A percentile compares a stretch with the other conserved stretches of the same genome.
These are phyloP conservation scores for Ricinus communis DNA, from an alignment of 345 rosid species.

Conservation along the genomic window DNA sequence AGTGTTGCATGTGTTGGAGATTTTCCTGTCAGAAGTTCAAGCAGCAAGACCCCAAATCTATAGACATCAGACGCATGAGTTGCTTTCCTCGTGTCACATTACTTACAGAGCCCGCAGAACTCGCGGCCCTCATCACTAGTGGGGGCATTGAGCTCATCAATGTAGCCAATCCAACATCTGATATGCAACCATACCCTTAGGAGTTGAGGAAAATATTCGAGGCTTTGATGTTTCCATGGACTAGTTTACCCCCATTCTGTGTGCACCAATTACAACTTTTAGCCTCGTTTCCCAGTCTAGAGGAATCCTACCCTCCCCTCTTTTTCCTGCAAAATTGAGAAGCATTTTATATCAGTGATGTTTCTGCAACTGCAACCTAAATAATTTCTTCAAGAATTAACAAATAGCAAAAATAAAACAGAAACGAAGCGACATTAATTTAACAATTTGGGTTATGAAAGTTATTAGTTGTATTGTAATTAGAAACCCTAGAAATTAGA, in stretches of 20 bases:
- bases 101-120: conserved; percentile 33
- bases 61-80: conserved; percentile 34
- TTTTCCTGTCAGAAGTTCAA: conserved; percentile 38
- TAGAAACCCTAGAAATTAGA: no score
- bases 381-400: not conserved
- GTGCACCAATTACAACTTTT: conserved; percentile 28
- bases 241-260: conserved; percentile 27
- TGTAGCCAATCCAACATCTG: conserved; percentile 27
- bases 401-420: no score
- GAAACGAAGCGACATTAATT: no score
- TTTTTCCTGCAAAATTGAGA: conserved; percentile 19
- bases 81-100: conserved; percentile 29
- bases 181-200: conserved; percentile 28
- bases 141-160: conserved; percentile 29
- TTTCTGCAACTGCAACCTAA: not conserved
- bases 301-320: conserved; percentile 24
- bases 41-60: conserved; percentile 33
- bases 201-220: conserved; percentile 30
- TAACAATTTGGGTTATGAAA: no score
- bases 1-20: conserved; percentile 20
- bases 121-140: conserved; percentile 22
- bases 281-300: conserved; percentile 37
- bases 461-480: no score
- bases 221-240: conserved; percentile 40
- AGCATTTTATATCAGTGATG: not conserved